A percentile compares a stretch with the other conserved stretches of the same genome.
These are phyloP conservation scores for Colletotrichum orchidophilum DNA, from an alignment of 2,329 filamentous ascomycete species.

Conservation along the genomic window DNA sequence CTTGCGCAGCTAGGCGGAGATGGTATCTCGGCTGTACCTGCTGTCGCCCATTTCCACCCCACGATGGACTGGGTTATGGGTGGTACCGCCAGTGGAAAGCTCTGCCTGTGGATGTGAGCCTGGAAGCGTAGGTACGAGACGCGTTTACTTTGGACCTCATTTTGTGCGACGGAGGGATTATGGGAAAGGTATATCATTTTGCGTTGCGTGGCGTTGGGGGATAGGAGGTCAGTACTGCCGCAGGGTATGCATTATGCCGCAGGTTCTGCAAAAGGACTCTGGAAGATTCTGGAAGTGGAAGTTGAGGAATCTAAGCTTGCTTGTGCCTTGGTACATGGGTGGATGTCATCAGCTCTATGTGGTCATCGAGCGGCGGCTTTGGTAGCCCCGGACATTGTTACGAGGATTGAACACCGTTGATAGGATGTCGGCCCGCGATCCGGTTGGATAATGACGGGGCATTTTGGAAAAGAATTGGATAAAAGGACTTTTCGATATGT, in stretches of 20 bases:
- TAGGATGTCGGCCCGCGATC: background rate
- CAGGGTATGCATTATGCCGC: background rate
- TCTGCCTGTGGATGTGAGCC: slow-evolving; percentile 85
- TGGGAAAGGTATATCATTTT: background rate
- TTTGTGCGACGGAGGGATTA: background rate
- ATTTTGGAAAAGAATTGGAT: background rate
- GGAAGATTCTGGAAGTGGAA: background rate
- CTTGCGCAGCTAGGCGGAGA: slow-evolving; percentile 88
- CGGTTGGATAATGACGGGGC: background rate
- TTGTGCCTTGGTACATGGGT: background rate
- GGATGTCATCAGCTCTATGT: background rate
- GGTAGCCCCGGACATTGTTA: background rate
- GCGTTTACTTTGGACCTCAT: background rate
- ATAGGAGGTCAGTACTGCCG: background rate
- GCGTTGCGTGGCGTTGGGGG: slow-evolving; percentile 8
- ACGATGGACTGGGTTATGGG: slow-evolving; percentile 91
- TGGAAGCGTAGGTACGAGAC: background rate
- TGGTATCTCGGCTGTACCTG: slow-evolving; percentile 92
- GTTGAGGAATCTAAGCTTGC: background rate
- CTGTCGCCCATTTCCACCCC: slow-evolving; percentile 90
- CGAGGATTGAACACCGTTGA: background rate
- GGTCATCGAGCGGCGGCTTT: too few relatives aligned
- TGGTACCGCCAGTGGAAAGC: slow-evolving; percentile 89
- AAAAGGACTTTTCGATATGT: background rate
- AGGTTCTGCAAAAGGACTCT: background rate